Evolutionary conservation across 768 basidiomycete genomes (phyloP).

Genomic region (Rhodotorula paludigena): DNA sequence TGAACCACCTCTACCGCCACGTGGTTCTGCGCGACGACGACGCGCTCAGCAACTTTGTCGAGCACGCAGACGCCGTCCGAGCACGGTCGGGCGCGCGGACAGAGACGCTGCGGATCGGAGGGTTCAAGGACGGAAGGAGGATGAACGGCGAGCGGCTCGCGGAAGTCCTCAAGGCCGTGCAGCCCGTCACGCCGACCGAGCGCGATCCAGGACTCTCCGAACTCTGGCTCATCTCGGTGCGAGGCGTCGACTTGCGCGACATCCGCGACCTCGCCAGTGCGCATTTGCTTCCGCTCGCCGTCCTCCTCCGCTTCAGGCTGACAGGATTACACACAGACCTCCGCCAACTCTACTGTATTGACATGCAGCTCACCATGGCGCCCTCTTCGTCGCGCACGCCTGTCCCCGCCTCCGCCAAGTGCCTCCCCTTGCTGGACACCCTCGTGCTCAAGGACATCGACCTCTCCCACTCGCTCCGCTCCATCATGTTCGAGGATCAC

Average conservation of each 20-base stretch:
- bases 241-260: background rate
- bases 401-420: background rate
- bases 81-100: background rate
- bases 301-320: too few species aligned
- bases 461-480: background rate
- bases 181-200: background rate
- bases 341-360: background rate
- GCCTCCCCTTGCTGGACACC: background rate
- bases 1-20: background rate
- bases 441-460: background rate
- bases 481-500: constrained; percentile 3
- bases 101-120: background rate
- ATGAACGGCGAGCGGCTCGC: background rate
- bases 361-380: background rate
- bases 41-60: background rate
- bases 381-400: background rate
- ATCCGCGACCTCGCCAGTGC: background rate
- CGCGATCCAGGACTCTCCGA: background rate
- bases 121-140: background rate
- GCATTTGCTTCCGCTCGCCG: background rate
- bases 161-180: background rate
- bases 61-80: background rate
- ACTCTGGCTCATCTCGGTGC: background rate
- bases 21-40: background rate
- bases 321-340: background rate